Conservation (phyloP, 2,329 filamentous ascomycete genomes). For the Erysiphe pisi region DNA sequence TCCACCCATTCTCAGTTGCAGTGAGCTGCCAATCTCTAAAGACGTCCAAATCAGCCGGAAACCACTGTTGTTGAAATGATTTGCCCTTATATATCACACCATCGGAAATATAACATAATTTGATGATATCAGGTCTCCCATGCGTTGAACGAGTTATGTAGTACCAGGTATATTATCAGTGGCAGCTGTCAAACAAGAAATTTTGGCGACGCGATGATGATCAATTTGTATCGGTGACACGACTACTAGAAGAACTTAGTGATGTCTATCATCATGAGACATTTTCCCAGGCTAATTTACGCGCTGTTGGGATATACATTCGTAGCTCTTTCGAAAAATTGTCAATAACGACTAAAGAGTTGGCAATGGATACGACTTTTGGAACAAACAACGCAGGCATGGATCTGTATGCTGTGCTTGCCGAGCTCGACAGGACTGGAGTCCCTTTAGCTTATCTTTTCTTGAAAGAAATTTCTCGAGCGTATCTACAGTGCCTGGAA, state of each 20-base stretch:
- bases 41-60: neutral
- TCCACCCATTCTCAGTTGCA: constrained; percentile 15
- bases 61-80: neutral
- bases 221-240: neutral
- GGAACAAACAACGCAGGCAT: neutral
- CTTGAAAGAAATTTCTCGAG: neutral
- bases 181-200: neutral
- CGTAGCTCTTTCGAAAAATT: no score
- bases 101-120: no score
- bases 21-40: neutral
- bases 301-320: no score
- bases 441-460: neutral
- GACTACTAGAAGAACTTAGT: neutral
- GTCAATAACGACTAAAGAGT: neutral
- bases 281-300: neutral
- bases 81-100: neutral
- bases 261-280: neutral
- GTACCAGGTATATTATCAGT: neutral
- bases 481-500: neutral
- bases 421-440: neutral
- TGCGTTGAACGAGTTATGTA: no score
- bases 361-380: neutral
- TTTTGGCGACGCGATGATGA: neutral
- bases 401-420: neutral
- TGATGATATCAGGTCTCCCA: no score